These are phyloP conservation scores for Kappamyces sp. DNA, from an alignment of 192 early-diverging fungal genomes.

Conservation along the genomic window DNA sequence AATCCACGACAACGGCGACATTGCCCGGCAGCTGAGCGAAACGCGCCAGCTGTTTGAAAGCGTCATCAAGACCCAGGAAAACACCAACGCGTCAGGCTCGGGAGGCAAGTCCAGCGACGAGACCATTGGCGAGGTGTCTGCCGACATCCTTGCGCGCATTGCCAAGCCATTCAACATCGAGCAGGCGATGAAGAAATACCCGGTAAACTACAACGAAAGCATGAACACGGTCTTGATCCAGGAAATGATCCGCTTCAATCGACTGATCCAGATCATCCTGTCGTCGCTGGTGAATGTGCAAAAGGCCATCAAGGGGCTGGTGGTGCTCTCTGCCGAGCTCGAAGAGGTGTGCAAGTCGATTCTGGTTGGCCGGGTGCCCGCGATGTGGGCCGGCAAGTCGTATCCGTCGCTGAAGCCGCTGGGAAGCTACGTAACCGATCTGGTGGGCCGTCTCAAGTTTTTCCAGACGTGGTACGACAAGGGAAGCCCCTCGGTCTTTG, in stretches of 20 bases:
- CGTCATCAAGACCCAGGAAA: slow-evolving; percentile 50
- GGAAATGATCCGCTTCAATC: slow-evolving; percentile 63
- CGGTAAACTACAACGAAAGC: slow-evolving; percentile 57
- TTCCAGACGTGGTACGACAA: slow-evolving; percentile 53
- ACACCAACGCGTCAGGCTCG: slow-evolving; percentile 21
- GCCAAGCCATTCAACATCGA: slow-evolving; percentile 47
- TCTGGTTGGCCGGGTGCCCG: slow-evolving; percentile 44
- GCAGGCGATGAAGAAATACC: slow-evolving; percentile 39
- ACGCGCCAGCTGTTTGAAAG: slow-evolving; percentile 51
- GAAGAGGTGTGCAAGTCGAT: slow-evolving; percentile 61
- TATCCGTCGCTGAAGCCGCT: slow-evolving; percentile 61
- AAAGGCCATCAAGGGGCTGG: slow-evolving; percentile 57
- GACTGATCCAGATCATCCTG: slow-evolving; percentile 48
- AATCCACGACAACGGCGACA: slow-evolving; percentile 65
- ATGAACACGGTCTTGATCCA: slow-evolving; percentile 64
- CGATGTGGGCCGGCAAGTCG: slow-evolving; percentile 55
- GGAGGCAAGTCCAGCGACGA: slow-evolving; percentile 52
- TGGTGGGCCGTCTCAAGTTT: slow-evolving; percentile 47
- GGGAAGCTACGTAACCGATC: slow-evolving; percentile 48
- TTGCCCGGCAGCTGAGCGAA: slow-evolving; percentile 55
- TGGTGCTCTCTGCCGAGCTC: slow-evolving; percentile 57
- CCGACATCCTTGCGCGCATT: slow-evolving; percentile 47
- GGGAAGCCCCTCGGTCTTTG: slow-evolving; percentile 50
- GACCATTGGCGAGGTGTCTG: slow-evolving; percentile 50
- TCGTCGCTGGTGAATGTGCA: slow-evolving; percentile 54